Evolutionary conservation across 345 rosid genomes (phyloP).

Genomic region (Eutrema yunnanense): DNA sequence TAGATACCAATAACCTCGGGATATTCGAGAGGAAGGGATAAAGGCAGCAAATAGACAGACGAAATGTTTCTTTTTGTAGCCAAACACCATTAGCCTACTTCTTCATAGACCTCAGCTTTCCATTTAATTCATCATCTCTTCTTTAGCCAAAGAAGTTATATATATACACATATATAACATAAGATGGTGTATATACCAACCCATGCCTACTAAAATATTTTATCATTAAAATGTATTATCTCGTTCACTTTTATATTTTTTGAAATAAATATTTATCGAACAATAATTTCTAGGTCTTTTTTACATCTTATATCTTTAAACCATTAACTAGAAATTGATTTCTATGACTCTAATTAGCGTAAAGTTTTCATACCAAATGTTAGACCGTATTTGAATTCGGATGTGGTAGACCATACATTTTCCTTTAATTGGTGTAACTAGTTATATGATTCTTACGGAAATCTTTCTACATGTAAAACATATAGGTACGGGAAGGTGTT

Average conservation of each 20-base stretch:
- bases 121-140: not conserved
- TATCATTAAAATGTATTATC: not conserved
- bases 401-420: not conserved
- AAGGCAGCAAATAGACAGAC: constrained; percentile 2
- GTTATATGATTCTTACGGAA: not conserved
- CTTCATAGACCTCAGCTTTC: constrained; percentile 23
- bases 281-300: not conserved
- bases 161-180: too few relatives aligned
- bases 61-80: constrained; percentile 16
- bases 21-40: not conserved
- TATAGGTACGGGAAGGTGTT: constrained; percentile 80
- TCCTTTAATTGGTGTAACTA: not conserved
- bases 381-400: not conserved
- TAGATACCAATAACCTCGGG: not conserved
- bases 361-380: not conserved
- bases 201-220: not conserved
- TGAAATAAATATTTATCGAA: not conserved
- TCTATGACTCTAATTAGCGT: not conserved
- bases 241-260: not conserved
- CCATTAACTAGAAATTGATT: not conserved
- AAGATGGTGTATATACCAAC: not conserved
- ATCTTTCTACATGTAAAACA: not conserved
- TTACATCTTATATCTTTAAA: not conserved
- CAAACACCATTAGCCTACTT: constrained; percentile 22
- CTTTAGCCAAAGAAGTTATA: too few relatives aligned